Percentiles rank a stretch among this genome's conserved stretches.
These are phyloP conservation scores for Oenanthe javanica DNA, from an alignment of 140 eudicot species.

Conservation along the genomic window DNA sequence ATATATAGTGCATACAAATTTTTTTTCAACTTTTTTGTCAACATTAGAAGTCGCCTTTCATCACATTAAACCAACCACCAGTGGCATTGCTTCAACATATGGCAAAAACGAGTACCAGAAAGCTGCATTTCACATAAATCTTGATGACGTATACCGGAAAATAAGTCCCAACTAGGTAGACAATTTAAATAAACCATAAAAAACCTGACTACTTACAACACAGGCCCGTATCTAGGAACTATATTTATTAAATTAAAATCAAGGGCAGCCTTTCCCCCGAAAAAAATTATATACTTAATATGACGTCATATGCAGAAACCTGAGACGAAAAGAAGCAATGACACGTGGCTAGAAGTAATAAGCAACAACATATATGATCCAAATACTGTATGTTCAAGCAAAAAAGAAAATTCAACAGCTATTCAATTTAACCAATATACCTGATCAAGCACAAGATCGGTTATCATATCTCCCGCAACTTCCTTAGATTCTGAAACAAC, in stretches of 20 bases:
- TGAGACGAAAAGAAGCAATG: background rate
- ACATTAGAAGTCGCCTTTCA: background rate
- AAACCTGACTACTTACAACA: background rate
- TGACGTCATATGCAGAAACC: background rate
- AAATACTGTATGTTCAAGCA: background rate
- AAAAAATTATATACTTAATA: background rate
- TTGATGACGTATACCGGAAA: background rate
- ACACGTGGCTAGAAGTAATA: background rate
- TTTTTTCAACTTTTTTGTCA: background rate
- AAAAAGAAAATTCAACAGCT: background rate
- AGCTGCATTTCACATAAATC: background rate
- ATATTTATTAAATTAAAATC: background rate
- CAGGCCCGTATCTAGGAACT: background rate
- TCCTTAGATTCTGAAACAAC: slow-evolving; percentile 80
- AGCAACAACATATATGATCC: background rate
- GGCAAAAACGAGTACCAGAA: background rate
- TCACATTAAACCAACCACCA: background rate
- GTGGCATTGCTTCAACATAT: background rate
- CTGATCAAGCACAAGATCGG: slow-evolving; percentile 89
- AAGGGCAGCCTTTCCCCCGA: background rate
- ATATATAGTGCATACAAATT: too few species aligned
- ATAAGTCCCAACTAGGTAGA: background rate
- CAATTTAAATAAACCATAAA: background rate
- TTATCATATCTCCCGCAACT: slow-evolving; percentile 84
- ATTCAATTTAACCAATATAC: slow-evolving; percentile 18